phyloP scores from a whole-genome alignment of 108 stramenopile genomes.

The Skeletonema potamos region DNA sequence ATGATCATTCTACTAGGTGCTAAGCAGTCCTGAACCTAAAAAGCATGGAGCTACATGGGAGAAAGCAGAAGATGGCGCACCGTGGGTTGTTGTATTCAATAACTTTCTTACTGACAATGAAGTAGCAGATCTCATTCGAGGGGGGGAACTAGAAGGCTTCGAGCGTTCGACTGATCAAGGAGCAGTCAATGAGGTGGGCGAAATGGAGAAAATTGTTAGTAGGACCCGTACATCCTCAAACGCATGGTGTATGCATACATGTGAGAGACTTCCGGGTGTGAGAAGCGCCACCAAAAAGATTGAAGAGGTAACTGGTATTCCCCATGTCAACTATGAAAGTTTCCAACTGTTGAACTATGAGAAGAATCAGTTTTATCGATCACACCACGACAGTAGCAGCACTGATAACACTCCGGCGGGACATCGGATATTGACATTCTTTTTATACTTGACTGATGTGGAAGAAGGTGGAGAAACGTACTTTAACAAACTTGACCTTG shows the following conservation, averaged over 20 bases:
- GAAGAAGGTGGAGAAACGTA: constrained; percentile 87
- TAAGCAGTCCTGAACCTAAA: constrained; percentile 28
- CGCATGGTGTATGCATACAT: constrained; percentile 57
- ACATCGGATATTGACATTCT: constrained; percentile 86
- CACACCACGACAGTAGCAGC: constrained; percentile 69
- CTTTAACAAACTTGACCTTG: constrained; percentile 60
- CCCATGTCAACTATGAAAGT: constrained; percentile 58
- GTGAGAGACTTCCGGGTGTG: constrained; percentile 47
- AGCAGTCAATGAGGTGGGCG: constrained; percentile 49
- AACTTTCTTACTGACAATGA: constrained; percentile 54
- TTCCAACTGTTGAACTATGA: constrained; percentile 60
- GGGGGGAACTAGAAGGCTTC: constrained; percentile 39
- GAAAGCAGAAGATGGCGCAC: constrained; percentile 27
- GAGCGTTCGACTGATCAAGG: constrained; percentile 62
- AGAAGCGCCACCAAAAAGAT: constrained; percentile 46
- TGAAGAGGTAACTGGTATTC: constrained; percentile 56
- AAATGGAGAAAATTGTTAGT: constrained; percentile 58
- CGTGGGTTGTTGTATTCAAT: constrained; percentile 65
- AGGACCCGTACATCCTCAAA: constrained; percentile 68
- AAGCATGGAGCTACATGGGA: constrained; percentile 42
- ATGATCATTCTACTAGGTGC: too few species aligned
- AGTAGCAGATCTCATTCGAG: constrained; percentile 45
- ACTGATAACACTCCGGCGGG: constrained; percentile 62
- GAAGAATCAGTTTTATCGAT: constrained; percentile 57
- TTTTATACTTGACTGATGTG: constrained; percentile 81